These are phyloP conservation scores for Angomonas ambiguus DNA, from an alignment of 208 protist species.

Conservation along the genomic window DNA sequence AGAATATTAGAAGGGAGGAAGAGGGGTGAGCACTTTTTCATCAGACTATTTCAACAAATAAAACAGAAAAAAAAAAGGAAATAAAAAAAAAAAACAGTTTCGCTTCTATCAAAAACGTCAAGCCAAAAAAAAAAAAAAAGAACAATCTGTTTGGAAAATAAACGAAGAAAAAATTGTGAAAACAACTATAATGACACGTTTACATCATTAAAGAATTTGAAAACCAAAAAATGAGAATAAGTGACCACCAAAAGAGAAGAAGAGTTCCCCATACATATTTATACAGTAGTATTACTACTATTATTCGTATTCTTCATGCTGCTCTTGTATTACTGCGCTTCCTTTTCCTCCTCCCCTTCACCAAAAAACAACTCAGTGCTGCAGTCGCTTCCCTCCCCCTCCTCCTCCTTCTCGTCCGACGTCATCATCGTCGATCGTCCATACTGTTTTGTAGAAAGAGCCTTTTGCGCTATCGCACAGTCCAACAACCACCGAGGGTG, in stretches of 20 bases:
- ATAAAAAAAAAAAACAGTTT: constrained; percentile 13
- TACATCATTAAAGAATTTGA: constrained; percentile 9
- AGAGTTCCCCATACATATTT: too few species aligned
- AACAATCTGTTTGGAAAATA: neutral
- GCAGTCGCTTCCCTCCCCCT: constrained; percentile 12
- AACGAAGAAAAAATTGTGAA: constrained; percentile 10
- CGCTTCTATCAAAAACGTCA: neutral
- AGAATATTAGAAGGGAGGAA: too few species aligned
- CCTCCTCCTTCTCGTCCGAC: neutral
- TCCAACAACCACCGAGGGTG: constrained; percentile 22
- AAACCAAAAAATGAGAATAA: constrained; percentile 13
- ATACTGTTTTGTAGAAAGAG: constrained; percentile 9
- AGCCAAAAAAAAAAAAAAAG: constrained; percentile 7
- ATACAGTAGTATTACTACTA: too few species aligned
- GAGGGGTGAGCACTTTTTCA: too few species aligned
- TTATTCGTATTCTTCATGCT: too few species aligned
- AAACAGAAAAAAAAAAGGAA: constrained; percentile 13
- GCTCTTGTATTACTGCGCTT: neutral
- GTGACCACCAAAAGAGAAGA: too few species aligned
- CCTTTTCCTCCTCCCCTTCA: constrained; percentile 1
- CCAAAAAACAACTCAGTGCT: constrained; percentile 16
- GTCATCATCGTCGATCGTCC: neutral
- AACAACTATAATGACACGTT: neutral
- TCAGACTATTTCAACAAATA: constrained; percentile 3
- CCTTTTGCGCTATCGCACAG: constrained; percentile 18